A percentile compares a stretch with the other conserved stretches of the same genome.
Evolutionary conservation across 495 filamentous ascomycete genomes (phyloP).

Genomic region (Umbilicaria muhlenbergii): DNA sequence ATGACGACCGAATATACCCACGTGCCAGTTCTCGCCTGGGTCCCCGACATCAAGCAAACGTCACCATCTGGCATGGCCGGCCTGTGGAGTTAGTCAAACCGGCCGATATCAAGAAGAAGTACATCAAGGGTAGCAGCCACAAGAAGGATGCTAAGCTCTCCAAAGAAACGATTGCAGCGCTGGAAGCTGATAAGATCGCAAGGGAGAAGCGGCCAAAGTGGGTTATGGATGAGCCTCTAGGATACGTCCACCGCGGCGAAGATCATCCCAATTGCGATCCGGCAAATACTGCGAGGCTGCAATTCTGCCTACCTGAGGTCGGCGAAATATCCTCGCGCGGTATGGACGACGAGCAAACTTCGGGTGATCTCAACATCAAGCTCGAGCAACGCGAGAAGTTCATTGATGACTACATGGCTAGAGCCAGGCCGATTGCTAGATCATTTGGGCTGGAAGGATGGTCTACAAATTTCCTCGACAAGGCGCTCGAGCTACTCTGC

Average conservation of each 20-base stretch:
- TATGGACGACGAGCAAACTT: conserved; percentile 26
- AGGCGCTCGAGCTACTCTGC: conserved; percentile 61
- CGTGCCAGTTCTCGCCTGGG: conserved; percentile 87
- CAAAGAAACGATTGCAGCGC: conserved; percentile 61
- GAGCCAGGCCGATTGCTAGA: conserved; percentile 43
- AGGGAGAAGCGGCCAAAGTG: conserved; percentile 75
- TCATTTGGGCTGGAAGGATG: conserved; percentile 47
- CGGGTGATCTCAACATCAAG: background rate
- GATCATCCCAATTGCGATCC: conserved; percentile 45
- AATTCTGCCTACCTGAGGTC: conserved; percentile 35
- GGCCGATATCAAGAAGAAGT: conserved; percentile 66
- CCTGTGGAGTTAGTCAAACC: conserved; percentile 84
- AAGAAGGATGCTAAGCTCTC: conserved; percentile 57
- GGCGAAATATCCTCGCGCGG: conserved; percentile 27
- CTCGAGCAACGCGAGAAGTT: conserved; percentile 30
- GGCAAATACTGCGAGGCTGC: conserved; percentile 35
- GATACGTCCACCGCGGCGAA: conserved; percentile 73
- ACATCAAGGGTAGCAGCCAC: conserved; percentile 39
- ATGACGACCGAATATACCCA: conserved; percentile 95
- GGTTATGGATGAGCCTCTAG: conserved; percentile 79
- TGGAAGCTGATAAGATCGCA: conserved; percentile 65
- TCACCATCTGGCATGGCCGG: conserved; percentile 67
- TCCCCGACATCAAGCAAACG: conserved; percentile 80
- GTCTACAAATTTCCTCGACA: conserved; percentile 79
- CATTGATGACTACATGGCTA: conserved; percentile 61